Percentiles rank a stretch among this genome's conserved stretches.
Conservation (phyloP, 2,329 filamentous ascomycete genomes). For the Byssoonygena ceratinophila region DNA sequence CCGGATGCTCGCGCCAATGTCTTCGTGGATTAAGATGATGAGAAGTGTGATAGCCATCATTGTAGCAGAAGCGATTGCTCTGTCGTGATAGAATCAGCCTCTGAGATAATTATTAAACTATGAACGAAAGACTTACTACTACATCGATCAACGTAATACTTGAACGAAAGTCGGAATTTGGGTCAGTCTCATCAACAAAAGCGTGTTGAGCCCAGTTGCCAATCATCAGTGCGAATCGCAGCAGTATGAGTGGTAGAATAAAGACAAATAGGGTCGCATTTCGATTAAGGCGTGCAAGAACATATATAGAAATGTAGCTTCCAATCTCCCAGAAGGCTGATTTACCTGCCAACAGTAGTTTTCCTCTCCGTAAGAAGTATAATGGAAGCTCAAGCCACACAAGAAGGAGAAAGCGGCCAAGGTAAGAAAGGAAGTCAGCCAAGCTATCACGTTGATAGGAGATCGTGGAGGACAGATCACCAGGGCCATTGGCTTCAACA, state of each 20-base stretch:
- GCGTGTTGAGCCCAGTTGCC: slow-evolving; percentile 81
- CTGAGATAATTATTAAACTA: neutral
- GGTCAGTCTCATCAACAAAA: slow-evolving; percentile 63
- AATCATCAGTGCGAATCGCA: slow-evolving; percentile 64
- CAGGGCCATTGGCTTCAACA: slow-evolving; percentile 67
- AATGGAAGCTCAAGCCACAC: slow-evolving; percentile 64
- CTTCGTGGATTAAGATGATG: slow-evolving; percentile 68
- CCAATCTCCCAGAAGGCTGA: slow-evolving; percentile 52
- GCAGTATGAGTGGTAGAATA: slow-evolving; percentile 53
- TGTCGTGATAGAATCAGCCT: slow-evolving; percentile 26
- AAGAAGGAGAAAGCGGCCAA: slow-evolving; percentile 62
- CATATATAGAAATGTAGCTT: slow-evolving; percentile 45
- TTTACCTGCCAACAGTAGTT: slow-evolving; percentile 45
- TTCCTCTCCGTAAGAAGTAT: slow-evolving; percentile 60
- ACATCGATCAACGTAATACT: slow-evolving; percentile 74
- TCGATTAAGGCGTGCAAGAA: slow-evolving; percentile 43
- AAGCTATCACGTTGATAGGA: slow-evolving; percentile 62
- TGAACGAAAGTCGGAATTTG: slow-evolving; percentile 65
- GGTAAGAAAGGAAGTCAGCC: slow-evolving; percentile 58
- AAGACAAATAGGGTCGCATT: slow-evolving; percentile 54
- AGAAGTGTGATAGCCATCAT: slow-evolving; percentile 72
- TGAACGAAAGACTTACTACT: slow-evolving; percentile 44
- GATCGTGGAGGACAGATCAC: slow-evolving; percentile 65
- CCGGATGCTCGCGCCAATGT: slow-evolving; percentile 72
- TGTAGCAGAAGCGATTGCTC: slow-evolving; percentile 75